These are phyloP conservation scores for Picochlorum sp. DNA, from an alignment of 139 green algal species.

Conservation along the genomic window DNA sequence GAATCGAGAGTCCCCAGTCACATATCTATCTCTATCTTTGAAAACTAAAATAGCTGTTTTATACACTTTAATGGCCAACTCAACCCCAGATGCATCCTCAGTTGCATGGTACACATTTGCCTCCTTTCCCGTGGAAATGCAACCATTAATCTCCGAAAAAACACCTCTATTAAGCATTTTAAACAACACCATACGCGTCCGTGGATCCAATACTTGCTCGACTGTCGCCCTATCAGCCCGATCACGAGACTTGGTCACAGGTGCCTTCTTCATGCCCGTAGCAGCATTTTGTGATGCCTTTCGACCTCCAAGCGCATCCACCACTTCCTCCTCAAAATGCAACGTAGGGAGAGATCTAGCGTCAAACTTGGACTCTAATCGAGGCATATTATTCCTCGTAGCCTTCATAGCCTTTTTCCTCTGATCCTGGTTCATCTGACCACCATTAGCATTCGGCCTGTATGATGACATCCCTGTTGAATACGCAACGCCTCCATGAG, in stretches of 20 bases:
- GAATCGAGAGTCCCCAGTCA: conserved; percentile 93
- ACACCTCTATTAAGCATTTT: conserved; percentile 89
- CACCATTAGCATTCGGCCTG: conserved; percentile 26
- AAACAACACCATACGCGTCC: conserved; percentile 93
- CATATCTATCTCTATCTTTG: conserved; percentile 90
- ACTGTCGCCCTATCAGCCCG: conserved; percentile 86
- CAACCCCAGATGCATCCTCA: conserved; percentile 10
- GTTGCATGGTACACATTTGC: conserved; percentile 95
- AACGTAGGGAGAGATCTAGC: conserved; percentile 10
- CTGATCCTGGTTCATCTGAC: conserved; percentile 13
- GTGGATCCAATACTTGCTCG: conserved; percentile 79
- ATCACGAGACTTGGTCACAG: conserved; percentile 42
- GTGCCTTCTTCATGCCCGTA: background rate
- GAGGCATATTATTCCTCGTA: conserved; percentile 32
- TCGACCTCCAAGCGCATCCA: conserved; percentile 39
- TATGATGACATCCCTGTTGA: conserved; percentile 1
- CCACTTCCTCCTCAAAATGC: conserved; percentile 30
- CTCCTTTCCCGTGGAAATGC: conserved; percentile 95
- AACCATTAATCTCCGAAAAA: conserved; percentile 85
- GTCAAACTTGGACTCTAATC: conserved; percentile 45
- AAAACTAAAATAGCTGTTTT: conserved; percentile 99
- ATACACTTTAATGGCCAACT: conserved; percentile 97
- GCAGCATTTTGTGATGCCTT: background rate
- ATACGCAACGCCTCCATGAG: background rate
- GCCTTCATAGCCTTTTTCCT: background rate